Evolutionary conservation across 805 yeast species (phyloP).

Genomic region (Candida adriatica): DNA sequence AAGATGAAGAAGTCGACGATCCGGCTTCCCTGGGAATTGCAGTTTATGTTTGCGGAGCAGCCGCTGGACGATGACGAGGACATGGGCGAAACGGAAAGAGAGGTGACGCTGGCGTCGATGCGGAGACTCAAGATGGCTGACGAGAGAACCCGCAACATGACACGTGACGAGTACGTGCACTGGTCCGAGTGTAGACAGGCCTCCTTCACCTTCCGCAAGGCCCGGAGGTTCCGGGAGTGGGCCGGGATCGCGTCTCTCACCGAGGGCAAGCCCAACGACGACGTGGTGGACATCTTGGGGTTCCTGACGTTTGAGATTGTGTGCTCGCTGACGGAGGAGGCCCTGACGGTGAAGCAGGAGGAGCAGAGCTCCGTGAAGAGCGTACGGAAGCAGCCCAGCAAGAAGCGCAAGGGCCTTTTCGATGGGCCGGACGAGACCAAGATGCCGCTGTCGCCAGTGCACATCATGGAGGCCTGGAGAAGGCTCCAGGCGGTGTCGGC

Average conservation of each 20-base stretch:
- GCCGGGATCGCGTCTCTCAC: slow-evolving; percentile 78
- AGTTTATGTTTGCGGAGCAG: slow-evolving; percentile 88
- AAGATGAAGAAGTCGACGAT: slow-evolving; percentile 71
- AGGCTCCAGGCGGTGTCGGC: slow-evolving; percentile 54
- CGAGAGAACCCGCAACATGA: slow-evolving; percentile 89
- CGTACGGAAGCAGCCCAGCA: slow-evolving; percentile 25
- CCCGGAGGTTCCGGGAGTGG: slow-evolving; percentile 95
- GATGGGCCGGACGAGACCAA: slow-evolving; percentile 86
- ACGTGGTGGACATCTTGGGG: slow-evolving; percentile 92
- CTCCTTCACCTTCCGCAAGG: slow-evolving; percentile 88
- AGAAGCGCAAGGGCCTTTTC: slow-evolving; percentile 54
- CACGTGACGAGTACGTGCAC: slow-evolving; percentile 94
- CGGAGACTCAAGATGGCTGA: slow-evolving; percentile 88
- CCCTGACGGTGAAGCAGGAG: slow-evolving; percentile 67
- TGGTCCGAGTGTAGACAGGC: slow-evolving; percentile 99
- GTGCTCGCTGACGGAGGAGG: slow-evolving; percentile 88
- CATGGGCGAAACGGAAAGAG: slow-evolving; percentile 83
- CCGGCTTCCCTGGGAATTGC: slow-evolving; percentile 91
- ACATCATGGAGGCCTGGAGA: slow-evolving; percentile 88
- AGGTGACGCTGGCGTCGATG: slow-evolving; percentile 82
- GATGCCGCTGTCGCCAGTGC: slow-evolving; percentile 70
- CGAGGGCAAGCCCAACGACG: slow-evolving; percentile 91
- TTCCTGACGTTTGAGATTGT: slow-evolving; percentile 95
- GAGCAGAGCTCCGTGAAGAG: slow-evolving; percentile 45
- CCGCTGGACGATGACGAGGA: slow-evolving; percentile 67